Evolutionary conservation across 805 yeast genomes (phyloP), one percentile per base, ranked within the genome.

Genomic region (Suhomyces canberraensis): DNA sequence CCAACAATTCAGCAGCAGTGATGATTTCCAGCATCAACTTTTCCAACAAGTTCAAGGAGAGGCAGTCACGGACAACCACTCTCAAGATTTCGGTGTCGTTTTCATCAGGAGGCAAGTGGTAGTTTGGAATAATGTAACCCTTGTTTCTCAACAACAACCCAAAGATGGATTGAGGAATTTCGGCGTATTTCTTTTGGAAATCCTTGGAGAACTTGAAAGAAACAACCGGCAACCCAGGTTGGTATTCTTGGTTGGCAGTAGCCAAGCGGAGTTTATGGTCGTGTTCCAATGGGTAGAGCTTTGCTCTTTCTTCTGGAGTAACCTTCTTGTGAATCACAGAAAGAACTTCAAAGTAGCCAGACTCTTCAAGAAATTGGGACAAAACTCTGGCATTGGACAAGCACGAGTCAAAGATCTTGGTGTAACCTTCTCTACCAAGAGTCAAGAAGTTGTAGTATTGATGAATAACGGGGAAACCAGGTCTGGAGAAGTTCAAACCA

Each of bases 381-480:
- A 69, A 75, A 56, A 84, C 61, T 46, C 96, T 75, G 0, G 96
- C 91, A 48, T 85, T 86, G 44, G 74, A 69, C 41, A 88, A 53
- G 29, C 90, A 78, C 42, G 70, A 70, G 41, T 71, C 71, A 56
- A 84, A 89, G 25, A 78, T 64, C 34, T 73, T 67, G 45, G 69
- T 58, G 66, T 74, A 89, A n/a, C 97, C 97, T 22, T 72, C 71
- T 41, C 58, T 61, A 6, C 96, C 97, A 24, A 79, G 66, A 27
- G 77, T 68, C 48, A 89, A 63, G 50, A 89, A 79, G 59, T 84
- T 84, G 71, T 66, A 88, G 69, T 89, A 90, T 64, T 89, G 96
- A 54, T 83, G 88, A 44, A 89, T 71, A 21, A 90, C 90, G 41
- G 90, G 95, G 75, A 78, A 85, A 1, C 96, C 96, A 6, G 97